phyloP scores from a whole-genome alignment of 371 early-diverging fungal species.

The Rozella allomycis region DNA sequence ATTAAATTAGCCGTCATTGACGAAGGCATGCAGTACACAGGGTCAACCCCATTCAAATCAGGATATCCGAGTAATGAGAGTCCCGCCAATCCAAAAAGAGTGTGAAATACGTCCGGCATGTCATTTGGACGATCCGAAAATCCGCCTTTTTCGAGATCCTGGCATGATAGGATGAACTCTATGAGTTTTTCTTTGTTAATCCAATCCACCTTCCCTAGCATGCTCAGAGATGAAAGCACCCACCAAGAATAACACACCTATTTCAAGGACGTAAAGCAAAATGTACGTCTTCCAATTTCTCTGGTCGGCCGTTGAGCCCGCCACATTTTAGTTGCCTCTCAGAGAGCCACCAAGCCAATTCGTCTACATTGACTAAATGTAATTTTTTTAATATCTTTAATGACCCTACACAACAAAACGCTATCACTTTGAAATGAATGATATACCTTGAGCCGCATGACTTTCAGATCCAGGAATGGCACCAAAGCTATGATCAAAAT shows the following conservation, averaged over 20 bases:
- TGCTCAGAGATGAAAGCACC: constrained; percentile 76
- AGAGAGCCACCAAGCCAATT: constrained; percentile 75
- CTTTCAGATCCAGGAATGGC: constrained; percentile 77
- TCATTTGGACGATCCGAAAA: constrained; percentile 88
- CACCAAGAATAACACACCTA: constrained; percentile 97
- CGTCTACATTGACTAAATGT: constrained; percentile 38
- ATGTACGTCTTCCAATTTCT: constrained; percentile 81
- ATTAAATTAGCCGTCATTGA: too few relatives aligned
- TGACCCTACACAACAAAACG: constrained; percentile 80
- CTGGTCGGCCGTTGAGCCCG: constrained; percentile 90
- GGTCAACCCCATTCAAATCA: constrained; percentile 49
- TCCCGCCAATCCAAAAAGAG: constrained; percentile 76
- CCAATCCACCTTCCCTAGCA: constrained; percentile 61
- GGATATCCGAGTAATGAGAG: constrained; percentile 64
- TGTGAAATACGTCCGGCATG: constrained; percentile 88
- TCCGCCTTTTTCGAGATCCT: constrained; percentile 77
- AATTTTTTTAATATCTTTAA: constrained; percentile 56
- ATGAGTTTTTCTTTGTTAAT: constrained; percentile 53
- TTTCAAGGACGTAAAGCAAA: background rate
- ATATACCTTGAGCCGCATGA: constrained; percentile 43
- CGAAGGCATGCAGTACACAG: constrained; percentile 78
- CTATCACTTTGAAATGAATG: constrained; percentile 7
- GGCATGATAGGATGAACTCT: constrained; percentile 59
- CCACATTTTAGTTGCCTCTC: constrained; percentile 80
- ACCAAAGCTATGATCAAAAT: constrained; percentile 96